Conservation (phyloP, 176 grass and related monocot species). For the Carex pumila region DNA sequence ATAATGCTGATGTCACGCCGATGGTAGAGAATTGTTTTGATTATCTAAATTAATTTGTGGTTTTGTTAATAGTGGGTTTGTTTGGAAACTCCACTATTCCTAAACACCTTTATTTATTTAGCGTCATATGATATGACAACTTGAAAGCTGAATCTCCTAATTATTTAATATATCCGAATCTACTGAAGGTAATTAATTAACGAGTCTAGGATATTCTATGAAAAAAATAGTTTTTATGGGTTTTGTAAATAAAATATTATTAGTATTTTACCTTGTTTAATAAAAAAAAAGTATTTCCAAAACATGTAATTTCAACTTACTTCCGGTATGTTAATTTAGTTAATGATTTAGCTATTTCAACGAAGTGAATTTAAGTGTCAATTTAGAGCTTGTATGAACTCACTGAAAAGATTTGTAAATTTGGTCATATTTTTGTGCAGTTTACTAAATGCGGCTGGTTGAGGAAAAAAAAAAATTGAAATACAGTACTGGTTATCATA, state of each 20-base stretch:
- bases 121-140: neutral
- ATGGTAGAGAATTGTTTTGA: neutral
- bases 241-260: neutral
- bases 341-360: neutral
- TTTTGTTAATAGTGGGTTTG: conserved; percentile 20
- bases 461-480: neutral
- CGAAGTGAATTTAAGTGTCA: neutral
- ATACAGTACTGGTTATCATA: neutral
- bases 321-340: neutral
- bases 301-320: neutral
- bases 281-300: neutral
- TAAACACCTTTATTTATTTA: neutral
- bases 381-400: neutral
- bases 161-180: neutral
- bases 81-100: neutral
- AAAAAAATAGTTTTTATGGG: neutral
- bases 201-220: neutral
- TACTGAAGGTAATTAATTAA: neutral
- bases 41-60: neutral
- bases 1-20: conserved; percentile 12
- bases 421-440: neutral
- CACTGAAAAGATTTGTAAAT: neutral
- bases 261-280: neutral
- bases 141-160: neutral
- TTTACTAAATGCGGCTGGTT: neutral